Base-by-base conservation (phyloP, 164 flowering plant species). In the Echeveria elegans region DNA sequence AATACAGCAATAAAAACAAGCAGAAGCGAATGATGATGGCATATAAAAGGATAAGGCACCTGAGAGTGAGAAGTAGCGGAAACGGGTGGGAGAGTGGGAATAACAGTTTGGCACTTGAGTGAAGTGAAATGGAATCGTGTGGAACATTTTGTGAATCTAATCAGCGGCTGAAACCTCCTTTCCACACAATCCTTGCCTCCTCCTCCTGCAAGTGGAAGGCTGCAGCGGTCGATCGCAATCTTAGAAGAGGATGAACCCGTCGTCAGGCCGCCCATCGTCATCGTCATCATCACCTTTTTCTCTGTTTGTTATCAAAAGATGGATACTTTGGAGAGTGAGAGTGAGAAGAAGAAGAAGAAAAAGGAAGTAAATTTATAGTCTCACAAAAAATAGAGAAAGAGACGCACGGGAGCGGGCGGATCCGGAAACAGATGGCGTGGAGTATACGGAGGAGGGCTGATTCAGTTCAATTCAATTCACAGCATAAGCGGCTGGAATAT, bases 191-290 rank as follows among this genome's bases (percentile, higher is more conserved):
- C 2, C 10, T 23, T 11, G n/a, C n/a, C n/a, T n/a, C n/a, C n/a
- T n/a, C n/a, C n/a, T n/a, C n/a, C n/a, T n/a, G n/a, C n/a, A n/a
- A n/a, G n/a, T n/a, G n/a, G n/a, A n/a, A n/a, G n/a, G n/a, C 61
- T 56, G 7, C 2, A 15, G 19, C 28, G 2, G 12, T 56, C 18
- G 32, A 56, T 56, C 61, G 28, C 4, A 28, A 15, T 28, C 5
- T 56, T 56, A 9, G 61, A 28, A 11, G 47, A n/a, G n/a, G n/a
- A 38, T 2, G 41, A 38, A 38, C 41, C 11, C 26, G 19, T 16
- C 19, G 32, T 28, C 16, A 56, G 61, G 61, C 61, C 12, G 32
- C 16, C 61, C 61, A 56, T 56, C 60, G n/a, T n/a, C n/a, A n/a
- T n/a, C n/a, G n/a, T n/a, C n/a, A n/a, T n/a, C n/a, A n/a, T n/a